Evolutionary conservation across 2,329 filamentous ascomycete species (phyloP), one percentile per base, ranked within the genome.

Genomic region (Colletotrichum sp.): DNA sequence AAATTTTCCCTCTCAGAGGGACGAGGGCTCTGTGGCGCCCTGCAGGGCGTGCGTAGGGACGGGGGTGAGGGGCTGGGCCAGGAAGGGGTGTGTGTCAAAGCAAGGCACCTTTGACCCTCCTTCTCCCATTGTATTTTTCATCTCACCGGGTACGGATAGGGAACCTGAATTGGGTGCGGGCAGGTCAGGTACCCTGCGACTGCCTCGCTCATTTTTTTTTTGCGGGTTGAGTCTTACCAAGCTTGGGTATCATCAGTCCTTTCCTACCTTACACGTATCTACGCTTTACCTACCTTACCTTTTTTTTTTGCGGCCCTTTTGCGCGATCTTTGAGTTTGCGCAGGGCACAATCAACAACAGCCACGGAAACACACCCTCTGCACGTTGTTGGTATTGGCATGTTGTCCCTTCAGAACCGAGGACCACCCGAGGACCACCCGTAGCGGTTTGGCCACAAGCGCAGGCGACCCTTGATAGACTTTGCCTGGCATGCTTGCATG

Each of bases 21-120:
- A 64, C 63, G 44, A 68, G 15, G 63, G 36, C 32, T 21, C 39
- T 52, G 26, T 44, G 24, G 70, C 44, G 70, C 64, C 73, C 64
- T 65, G 73, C 70, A 76, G 73, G 70, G 73, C 70, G 73, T 73
- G 65, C 30, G 59, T 65, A 71, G 34, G 71, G 44, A 67, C 13
- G 64, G 16, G 34, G 15, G 16, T 7, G 34, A 18, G 26, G 32
- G 13, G 52, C 64, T 69, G 52, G 21, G 28, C 52, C n/a, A 55
- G 52, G 52, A 34, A 59, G 66, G 52, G 66, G 65, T 36, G 65
- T 68, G 65, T 28, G 49, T 59, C 28, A 68, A 57, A 24, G 44
- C 60, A 63, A 28, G 30, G 30, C 28, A 34, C 12, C 60, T 63
- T 18, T 57, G 16, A 28, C 28, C 44, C 21, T 10, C n/a, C 13